Evolutionary conservation across 1,139 yeast genomes (phyloP), one percentile per base, ranked within the genome.

Genomic region (Petasospora fabianii): DNA sequence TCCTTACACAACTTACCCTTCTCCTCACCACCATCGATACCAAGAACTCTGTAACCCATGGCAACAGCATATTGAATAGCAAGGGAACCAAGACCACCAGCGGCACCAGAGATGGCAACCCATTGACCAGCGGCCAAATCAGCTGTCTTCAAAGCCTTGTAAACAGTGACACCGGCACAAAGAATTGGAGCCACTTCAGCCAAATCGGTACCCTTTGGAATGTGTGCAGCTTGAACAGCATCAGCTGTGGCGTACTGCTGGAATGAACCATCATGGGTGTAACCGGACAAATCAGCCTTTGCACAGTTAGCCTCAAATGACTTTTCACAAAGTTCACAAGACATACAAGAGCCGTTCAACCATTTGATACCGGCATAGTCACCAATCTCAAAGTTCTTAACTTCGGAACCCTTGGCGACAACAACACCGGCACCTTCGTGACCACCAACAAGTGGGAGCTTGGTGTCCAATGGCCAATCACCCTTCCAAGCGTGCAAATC

Each of bases 401-500:
- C 83, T 53, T 73, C 71, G 30, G 66, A 68, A 48, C 83, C 83
- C 60, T 71, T 59, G 38, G 65, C 81, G 38, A 77, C 82, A 49
- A 77, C 82, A 18, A 68, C 75, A 61, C 83, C 82, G 34, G 81
- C 81, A 66, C 83, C 83, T 61, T 77, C 83, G 59, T 77, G 83
- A 53, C 78, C 77, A 55, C 88, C 88, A 33, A 83, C 85, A 49
- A 82, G 68, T 27, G 88, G 87, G 50, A 80, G 69, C 61, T 81
- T 81, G 52, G 79, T 71, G 32, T 54, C 71, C 53, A 79, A 65
- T 44, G 87, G 87, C 87, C 87, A 80, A 60, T 81, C 87, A 59
- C 87, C 87, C 57, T 79, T 75, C 85, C 86, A 81, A 33, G 86
- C 88, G 62, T 81, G 88, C 56, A 81, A 71, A 60, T 81, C 88